Conservation (phyloP, 2,329 filamentous ascomycete species). For the Cyclaneusma minus region DNA sequence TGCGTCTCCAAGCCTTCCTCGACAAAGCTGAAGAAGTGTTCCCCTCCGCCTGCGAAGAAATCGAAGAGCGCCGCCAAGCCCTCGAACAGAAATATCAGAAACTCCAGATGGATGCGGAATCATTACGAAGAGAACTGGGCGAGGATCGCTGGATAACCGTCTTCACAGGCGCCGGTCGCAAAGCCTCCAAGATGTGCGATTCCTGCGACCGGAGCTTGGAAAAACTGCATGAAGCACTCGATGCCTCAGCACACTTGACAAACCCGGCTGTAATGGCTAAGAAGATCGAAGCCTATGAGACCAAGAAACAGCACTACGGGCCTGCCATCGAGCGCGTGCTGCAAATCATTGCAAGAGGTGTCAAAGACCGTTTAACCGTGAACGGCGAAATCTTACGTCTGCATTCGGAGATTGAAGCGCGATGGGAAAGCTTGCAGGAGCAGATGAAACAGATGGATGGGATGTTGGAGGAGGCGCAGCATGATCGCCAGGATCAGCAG, state of each 20-base stretch:
- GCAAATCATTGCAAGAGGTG: constrained; percentile 87
- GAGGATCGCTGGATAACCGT: constrained; percentile 95
- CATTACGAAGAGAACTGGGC: constrained; percentile 73
- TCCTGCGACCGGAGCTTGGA: constrained; percentile 77
- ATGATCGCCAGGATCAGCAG: constrained; percentile 50
- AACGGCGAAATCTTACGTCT: constrained; percentile 88
- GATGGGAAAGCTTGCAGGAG: constrained; percentile 61
- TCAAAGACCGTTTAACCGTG: constrained; percentile 86
- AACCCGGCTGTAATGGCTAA: constrained; percentile 57
- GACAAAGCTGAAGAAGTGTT: constrained; percentile 63
- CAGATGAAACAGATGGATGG: constrained; percentile 66
- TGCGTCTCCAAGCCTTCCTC: constrained; percentile 81
- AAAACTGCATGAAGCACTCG: constrained; percentile 69
- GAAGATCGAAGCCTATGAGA: constrained; percentile 85
- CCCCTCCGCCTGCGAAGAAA: constrained; percentile 78
- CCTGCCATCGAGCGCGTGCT: constrained; percentile 85
- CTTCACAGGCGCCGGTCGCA: constrained; percentile 80
- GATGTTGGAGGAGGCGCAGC: constrained; percentile 56
- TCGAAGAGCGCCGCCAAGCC: constrained; percentile 57
- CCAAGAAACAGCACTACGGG: constrained; percentile 87
- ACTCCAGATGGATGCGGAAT: constrained; percentile 80
- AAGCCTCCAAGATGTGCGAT: constrained; percentile 93
- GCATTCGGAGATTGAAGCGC: constrained; percentile 70
- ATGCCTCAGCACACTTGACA: constrained; percentile 57
- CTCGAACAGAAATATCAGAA: constrained; percentile 80